Percentiles rank a stretch among this genome's conserved stretches.
phyloP scores from a whole-genome alignment of 2,329 filamentous ascomycete genomes.

The Fusarium verrucosum region DNA sequence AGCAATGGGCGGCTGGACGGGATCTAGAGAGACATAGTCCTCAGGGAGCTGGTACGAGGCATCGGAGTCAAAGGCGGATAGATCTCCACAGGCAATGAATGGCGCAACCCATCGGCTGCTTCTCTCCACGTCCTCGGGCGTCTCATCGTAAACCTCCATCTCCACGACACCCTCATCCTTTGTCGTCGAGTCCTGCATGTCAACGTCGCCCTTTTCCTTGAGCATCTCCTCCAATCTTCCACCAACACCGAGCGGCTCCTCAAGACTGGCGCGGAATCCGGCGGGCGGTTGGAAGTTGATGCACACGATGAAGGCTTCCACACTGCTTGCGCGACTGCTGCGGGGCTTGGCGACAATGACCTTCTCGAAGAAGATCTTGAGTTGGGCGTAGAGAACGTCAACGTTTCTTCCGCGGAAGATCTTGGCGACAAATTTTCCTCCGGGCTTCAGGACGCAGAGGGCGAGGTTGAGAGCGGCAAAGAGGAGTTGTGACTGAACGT shows the following conservation, averaged over 20 bases:
- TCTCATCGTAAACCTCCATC: conserved; percentile 60
- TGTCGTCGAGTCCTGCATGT: conserved; percentile 56
- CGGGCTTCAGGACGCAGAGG: conserved; percentile 88
- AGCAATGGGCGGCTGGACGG: conserved; percentile 93
- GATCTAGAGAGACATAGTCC: conserved; percentile 86
- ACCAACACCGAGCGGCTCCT: conserved; percentile 76
- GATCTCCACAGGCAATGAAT: conserved; percentile 95
- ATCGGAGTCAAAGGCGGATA: conserved; percentile 95
- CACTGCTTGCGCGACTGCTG: conserved; percentile 92
- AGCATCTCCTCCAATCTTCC: conserved; percentile 62
- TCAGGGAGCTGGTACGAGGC: conserved; percentile 91
- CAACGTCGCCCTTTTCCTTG: conserved; percentile 50
- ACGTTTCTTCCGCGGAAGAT: conserved; percentile 96
- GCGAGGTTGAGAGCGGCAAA: conserved; percentile 94
- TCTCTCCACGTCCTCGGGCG: conserved; percentile 40
- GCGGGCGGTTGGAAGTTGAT: conserved; percentile 84
- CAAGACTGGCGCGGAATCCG: conserved; percentile 78
- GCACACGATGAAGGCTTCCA: conserved; percentile 97
- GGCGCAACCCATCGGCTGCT: conserved; percentile 85
- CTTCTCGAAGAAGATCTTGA: conserved; percentile 85
- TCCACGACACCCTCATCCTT: conserved; percentile 54
- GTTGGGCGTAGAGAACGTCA: conserved; percentile 92
- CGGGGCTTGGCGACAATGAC: conserved; percentile 94
- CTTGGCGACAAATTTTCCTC: conserved; percentile 97
- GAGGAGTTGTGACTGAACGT: conserved; percentile 94